A percentile compares a stretch with the other conserved stretches of the same genome.
Evolutionary conservation across 108 stramenopile genomes (phyloP).

Genomic region (Discostella pseudostelligera): DNA sequence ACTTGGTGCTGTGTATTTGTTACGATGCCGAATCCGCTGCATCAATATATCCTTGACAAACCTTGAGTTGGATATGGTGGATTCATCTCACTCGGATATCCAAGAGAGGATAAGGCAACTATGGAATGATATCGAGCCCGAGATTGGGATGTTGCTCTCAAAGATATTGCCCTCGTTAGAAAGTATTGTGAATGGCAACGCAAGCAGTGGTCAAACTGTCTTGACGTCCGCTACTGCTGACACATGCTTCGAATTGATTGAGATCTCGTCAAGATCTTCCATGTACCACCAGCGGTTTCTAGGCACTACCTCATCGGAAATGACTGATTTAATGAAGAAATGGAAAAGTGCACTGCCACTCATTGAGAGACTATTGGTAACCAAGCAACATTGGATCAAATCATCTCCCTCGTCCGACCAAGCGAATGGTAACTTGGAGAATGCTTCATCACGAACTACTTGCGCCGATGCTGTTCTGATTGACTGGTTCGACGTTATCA

Average conservation of each 20-base stretch:
- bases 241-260: conserved; percentile 35
- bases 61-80: background rate
- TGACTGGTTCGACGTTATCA: conserved; percentile 13
- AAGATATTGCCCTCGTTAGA: background rate
- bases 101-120: too few species aligned
- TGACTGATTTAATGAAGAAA: background rate
- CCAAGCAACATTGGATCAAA: conserved; percentile 17
- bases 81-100: background rate
- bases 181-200: background rate
- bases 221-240: conserved; percentile 19
- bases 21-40: conserved; percentile 6
- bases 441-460: background rate
- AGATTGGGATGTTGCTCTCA: conserved; percentile 4
- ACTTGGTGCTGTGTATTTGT: background rate
- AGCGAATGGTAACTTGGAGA: background rate
- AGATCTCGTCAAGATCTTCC: conserved; percentile 8
- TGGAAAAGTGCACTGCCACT: conserved; percentile 19
- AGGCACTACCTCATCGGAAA: background rate
- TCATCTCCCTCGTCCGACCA: too few species aligned
- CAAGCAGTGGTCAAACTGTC: conserved; percentile 6
- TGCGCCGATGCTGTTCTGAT: conserved; percentile 8
- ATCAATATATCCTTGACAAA: background rate
- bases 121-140: background rate
- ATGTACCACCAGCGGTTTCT: background rate
- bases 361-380: conserved; percentile 10